These are phyloP conservation scores for Copromyces sp. DNA, from an alignment of 495 filamentous ascomycete species.

Conservation along the genomic window DNA sequence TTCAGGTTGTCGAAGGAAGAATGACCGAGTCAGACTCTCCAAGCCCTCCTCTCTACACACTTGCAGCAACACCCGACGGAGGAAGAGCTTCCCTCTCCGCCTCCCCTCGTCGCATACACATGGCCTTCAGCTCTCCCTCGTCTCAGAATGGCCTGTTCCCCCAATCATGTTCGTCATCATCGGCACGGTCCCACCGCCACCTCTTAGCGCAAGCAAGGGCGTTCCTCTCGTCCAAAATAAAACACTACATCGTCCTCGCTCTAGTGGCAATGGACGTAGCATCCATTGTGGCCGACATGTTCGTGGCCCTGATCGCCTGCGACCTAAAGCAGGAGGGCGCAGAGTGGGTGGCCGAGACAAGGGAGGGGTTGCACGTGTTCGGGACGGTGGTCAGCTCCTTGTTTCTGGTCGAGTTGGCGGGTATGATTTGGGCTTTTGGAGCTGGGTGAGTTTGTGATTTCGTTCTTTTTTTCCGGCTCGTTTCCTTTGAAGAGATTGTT, in stretches of 20 bases:
- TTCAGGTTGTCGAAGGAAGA: background rate
- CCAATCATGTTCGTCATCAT: background rate
- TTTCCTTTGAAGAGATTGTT: background rate
- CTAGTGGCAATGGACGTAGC: slow-evolving; percentile 48
- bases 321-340: slow-evolving; percentile 32
- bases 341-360: slow-evolving; percentile 26
- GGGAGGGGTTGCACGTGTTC: slow-evolving; percentile 23
- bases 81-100: background rate
- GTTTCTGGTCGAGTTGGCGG: slow-evolving; percentile 50
- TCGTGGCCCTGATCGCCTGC: slow-evolving; percentile 52
- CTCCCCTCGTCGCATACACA: background rate
- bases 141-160: background rate
- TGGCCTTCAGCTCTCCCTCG: background rate
- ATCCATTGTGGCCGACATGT: slow-evolving; percentile 51
- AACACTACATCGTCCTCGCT: slow-evolving; percentile 47
- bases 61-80: background rate
- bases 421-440: slow-evolving; percentile 49
- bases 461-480: background rate
- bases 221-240: slow-evolving; percentile 43
- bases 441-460: slow-evolving; percentile 28
- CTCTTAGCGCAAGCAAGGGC: slow-evolving; percentile 6
- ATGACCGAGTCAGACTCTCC: background rate
- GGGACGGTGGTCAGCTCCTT: slow-evolving; percentile 47
- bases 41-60: background rate
- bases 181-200: background rate